Evolutionary conservation across 306 rosid genomes (phyloP).

Genomic region (Pueraria montana): DNA sequence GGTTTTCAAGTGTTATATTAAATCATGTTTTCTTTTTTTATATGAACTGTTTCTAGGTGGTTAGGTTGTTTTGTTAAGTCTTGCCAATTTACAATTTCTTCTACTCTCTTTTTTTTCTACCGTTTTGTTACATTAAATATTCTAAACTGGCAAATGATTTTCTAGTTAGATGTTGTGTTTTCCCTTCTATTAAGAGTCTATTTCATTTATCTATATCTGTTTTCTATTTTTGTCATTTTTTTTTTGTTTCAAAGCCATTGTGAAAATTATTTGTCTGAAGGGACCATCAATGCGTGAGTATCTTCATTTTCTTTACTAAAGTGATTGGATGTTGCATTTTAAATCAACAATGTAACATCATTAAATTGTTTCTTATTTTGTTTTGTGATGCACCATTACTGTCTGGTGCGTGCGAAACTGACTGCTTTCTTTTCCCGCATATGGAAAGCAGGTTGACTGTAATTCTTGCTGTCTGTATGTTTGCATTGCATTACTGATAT

Average conservation of each 20-base stretch:
- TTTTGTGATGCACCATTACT: not conserved
- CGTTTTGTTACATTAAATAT: not conserved
- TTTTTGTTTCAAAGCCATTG: not conserved
- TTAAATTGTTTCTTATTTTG: not conserved
- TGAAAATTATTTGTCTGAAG: not conserved
- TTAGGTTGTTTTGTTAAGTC: not conserved
- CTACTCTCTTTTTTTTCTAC: not conserved
- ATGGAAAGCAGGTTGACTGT: not conserved
- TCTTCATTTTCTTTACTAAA: not conserved
- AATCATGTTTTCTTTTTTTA: not conserved
- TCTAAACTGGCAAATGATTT: not conserved
- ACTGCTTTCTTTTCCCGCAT: not conserved
- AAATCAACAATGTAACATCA: not conserved
- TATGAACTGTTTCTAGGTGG: not conserved
- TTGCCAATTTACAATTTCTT: not conserved
- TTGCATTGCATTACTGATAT: not conserved
- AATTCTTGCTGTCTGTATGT: not conserved
- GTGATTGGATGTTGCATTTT: not conserved
- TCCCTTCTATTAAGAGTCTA: no score
- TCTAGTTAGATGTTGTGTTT: not conserved
- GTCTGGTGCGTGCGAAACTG: not conserved
- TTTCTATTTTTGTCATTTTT: no score
- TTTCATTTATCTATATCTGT: no score
- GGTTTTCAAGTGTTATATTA: not conserved
- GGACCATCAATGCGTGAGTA: not conserved